phyloP scores from a whole-genome alignment of 2,329 filamentous ascomycete species.

The Cladosporium sp. region DNA sequence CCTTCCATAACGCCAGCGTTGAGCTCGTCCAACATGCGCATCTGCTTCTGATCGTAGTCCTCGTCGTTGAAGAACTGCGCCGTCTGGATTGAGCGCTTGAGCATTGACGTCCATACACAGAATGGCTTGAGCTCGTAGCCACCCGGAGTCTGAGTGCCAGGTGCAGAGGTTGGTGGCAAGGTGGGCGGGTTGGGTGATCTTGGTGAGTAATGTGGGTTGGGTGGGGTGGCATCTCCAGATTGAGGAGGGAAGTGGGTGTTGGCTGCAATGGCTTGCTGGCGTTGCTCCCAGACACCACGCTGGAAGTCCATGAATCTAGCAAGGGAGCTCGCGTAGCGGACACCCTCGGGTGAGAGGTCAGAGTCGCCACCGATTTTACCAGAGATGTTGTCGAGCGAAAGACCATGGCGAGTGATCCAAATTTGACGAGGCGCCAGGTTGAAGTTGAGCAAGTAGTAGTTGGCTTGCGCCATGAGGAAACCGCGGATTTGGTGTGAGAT shows the following conservation, averaged over 20 bases:
- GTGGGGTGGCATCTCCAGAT: conserved; percentile 88
- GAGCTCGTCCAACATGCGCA: conserved; percentile 75
- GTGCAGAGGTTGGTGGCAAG: conserved; percentile 26
- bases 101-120: conserved; percentile 98
- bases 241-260: conserved; percentile 84
- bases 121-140: conserved; percentile 72
- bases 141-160: conserved; percentile 36
- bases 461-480: conserved; percentile 88
- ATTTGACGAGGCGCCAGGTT: conserved; percentile 94
- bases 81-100: conserved; percentile 84
- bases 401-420: conserved; percentile 95
- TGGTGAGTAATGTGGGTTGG: conserved; percentile 80
- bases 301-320: conserved; percentile 82
- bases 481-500: conserved; percentile 87
- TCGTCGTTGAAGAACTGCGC: conserved; percentile 92
- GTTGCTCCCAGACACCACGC: conserved; percentile 76
- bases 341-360: conserved; percentile 76
- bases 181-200: conserved; percentile 27
- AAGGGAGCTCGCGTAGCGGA: conserved; percentile 75
- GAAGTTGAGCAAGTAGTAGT: conserved; percentile 94
- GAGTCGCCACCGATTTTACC: conserved; percentile 93
- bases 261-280: conserved; percentile 76
- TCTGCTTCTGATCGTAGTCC: conserved; percentile 90
- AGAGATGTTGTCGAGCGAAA: conserved; percentile 82
- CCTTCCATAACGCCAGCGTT: conserved; percentile 93